phyloP scores from a whole-genome alignment of 2,329 filamentous ascomycete genomes.

The Eutypella sp. region DNA sequence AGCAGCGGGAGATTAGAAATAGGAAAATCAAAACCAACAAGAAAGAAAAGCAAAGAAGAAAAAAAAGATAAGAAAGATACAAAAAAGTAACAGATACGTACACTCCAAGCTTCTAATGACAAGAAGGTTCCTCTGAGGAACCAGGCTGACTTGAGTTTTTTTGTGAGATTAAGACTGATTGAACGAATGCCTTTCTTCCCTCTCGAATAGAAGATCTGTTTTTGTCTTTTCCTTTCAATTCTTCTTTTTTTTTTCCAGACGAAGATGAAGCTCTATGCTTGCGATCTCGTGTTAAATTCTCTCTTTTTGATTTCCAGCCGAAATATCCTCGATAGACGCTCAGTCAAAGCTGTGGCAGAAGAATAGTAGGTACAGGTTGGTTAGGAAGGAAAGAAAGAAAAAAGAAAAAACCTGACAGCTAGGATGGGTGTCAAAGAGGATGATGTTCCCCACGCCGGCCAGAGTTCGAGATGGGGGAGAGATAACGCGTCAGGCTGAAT shows the following conservation, averaged over 20 bases:
- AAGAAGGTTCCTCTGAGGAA: conserved; percentile 9
- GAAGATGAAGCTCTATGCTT: conserved; percentile 65
- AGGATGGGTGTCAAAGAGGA: background rate
- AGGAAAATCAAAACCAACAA: conserved; percentile 12
- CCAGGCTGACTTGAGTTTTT: background rate
- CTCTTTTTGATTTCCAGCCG: conserved; percentile 1
- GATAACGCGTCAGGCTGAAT: too few relatives aligned
- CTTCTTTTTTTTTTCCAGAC: too few relatives aligned
- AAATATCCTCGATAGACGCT: conserved; percentile 12
- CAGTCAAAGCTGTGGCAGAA: conserved; percentile 13
- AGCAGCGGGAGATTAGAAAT: conserved; percentile 13
- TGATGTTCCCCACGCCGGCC: background rate
- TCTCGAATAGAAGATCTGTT: conserved; percentile 30
- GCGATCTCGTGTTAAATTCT: conserved; percentile 32
- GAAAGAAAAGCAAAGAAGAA: conserved; percentile 28
- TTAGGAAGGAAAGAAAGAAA: background rate
- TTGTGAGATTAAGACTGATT: background rate
- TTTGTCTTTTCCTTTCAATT: too few relatives aligned
- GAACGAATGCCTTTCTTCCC: too few relatives aligned
- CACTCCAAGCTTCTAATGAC: conserved; percentile 36
- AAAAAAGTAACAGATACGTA: conserved; percentile 50
- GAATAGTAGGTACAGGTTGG: conserved; percentile 19
- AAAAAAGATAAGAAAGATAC: conserved; percentile 29
- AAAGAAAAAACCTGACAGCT: background rate
- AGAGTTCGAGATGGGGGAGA: too few relatives aligned